Base-by-base conservation (phyloP, 306 rosid genomes). In the Glycine soja region DNA sequence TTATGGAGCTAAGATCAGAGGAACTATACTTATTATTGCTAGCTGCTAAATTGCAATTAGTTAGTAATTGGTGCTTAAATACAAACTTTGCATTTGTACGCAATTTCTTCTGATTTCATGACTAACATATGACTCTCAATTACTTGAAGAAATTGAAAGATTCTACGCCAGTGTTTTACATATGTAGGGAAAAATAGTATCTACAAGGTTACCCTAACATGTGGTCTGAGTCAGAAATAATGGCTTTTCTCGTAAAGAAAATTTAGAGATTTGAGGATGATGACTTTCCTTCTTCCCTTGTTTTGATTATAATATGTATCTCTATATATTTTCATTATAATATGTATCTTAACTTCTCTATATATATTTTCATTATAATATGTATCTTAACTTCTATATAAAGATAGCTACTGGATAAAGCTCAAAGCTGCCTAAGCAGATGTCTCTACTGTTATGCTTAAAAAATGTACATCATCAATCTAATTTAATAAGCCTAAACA, bases 201-300 rank as follows among this genome's bases (percentile, higher is more conserved):
- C 72, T 66, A 36, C 61, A 67, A 48, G 68, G 56, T 78, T 57
- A 58, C 50, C 7, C 14, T 12, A 65, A 74, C 81, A 75, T 74
- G 84, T 84, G 84, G 77, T 64, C 70, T 13, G 84, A 72, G 72
- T 84, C 76, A 65, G 51, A 79, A 62, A 63, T n/a, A 4, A 65
- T 64, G 81, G 69, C 62, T 34, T 80, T 75, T 80, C 51, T 46
- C 2, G 5, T 13, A 61, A 15, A 72, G 65, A 57, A 72, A 83
- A 40, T 10, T 10, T 74, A 64, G 61, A 24, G 34, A 65, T 64
- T 72, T 63, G 74, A 50, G 72, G 68, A 79, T 32, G 36, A n/a
- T n/a, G n/a, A 59, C 18, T 51, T 50, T 62, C 11, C 14, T 62
- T 72, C 34, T 62, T 62, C 6, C 19, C 42, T 59, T 43, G 15